Percentiles rank a stretch among this genome's conserved stretches.
Conservation (phyloP, 106 monocot genomes). For the Dactylorhiza incarnata region DNA sequence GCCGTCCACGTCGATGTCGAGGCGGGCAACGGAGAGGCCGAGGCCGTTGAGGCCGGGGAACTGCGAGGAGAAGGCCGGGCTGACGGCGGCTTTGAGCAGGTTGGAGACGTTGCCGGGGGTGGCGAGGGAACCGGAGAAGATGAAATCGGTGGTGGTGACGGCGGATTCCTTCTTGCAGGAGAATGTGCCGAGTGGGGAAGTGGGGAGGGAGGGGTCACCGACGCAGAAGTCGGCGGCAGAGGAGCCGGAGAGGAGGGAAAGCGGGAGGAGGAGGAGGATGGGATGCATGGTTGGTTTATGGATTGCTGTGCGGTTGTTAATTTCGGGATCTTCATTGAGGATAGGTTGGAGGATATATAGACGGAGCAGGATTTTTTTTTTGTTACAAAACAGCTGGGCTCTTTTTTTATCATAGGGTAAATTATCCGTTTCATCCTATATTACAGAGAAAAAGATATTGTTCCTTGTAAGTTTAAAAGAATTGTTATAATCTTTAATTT, state of each 20-base stretch:
- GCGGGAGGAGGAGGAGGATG: constrained; percentile 19
- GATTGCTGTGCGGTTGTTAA: no score
- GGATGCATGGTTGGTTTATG: background rate
- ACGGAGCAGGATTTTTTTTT: no score
- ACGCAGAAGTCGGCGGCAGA: constrained; percentile 68
- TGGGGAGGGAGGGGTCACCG: constrained; percentile 30
- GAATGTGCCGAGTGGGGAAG: constrained; percentile 43
- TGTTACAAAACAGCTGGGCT: no score
- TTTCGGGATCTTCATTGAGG: no score
- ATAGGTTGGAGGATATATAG: no score
- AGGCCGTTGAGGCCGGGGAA: constrained; percentile 75
- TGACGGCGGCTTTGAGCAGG: constrained; percentile 22
- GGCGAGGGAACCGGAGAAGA: constrained; percentile 42
- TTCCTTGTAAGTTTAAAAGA: no score
- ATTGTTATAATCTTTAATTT: no score
- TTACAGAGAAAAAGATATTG: no score
- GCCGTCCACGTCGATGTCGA: constrained; percentile 50
- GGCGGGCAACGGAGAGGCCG: constrained; percentile 68
- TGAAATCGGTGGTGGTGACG: constrained; percentile 54
- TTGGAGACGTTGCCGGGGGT: background rate
- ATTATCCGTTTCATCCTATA: no score
- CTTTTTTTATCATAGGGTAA: no score
- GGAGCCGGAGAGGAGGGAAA: constrained; percentile 21
- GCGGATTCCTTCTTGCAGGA: constrained; percentile 37
- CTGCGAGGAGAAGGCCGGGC: constrained; percentile 46